phyloP scores from a whole-genome alignment of 2,329 filamentous ascomycete genomes.

The Exophiala phaeomuriformis region DNA sequence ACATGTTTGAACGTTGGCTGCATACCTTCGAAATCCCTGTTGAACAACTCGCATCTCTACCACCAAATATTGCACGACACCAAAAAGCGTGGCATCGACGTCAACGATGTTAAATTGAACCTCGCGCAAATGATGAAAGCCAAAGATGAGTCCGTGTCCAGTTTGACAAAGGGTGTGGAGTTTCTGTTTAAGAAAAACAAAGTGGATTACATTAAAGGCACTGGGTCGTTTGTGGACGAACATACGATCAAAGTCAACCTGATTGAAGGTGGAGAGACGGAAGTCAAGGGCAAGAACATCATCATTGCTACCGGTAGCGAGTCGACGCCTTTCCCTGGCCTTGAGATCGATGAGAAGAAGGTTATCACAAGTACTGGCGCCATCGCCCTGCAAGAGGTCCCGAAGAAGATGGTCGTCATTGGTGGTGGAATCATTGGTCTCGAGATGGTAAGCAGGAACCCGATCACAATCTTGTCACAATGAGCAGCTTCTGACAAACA shows the following conservation, averaged over 20 bases:
- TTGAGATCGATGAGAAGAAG: constrained; percentile 95
- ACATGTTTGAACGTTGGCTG: constrained; percentile 99
- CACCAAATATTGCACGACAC: constrained; percentile 96
- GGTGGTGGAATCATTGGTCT: constrained; percentile 97
- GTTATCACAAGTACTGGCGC: constrained; percentile 95
- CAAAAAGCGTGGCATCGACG: constrained; percentile 94
- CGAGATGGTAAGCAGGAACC: constrained; percentile 63
- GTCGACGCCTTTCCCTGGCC: constrained; percentile 88
- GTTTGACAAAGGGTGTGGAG: constrained; percentile 94
- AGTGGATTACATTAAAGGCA: constrained; percentile 94
- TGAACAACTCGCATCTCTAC: constrained; percentile 99
- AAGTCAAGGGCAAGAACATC: constrained; percentile 88
- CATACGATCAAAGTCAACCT: constrained; percentile 87
- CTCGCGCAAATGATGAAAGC: constrained; percentile 95
- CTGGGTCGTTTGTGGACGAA: constrained; percentile 77
- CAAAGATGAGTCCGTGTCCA: constrained; percentile 82
- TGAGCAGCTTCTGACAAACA: constrained; percentile 1
- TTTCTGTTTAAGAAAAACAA: constrained; percentile 99
- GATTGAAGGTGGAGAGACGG: constrained; percentile 84
- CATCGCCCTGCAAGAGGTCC: constrained; percentile 79
- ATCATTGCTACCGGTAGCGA: constrained; percentile 95
- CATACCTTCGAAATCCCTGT: constrained; percentile 97
- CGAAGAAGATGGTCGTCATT: constrained; percentile 94
- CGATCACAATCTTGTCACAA: not conserved
- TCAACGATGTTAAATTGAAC: constrained; percentile 95